These are phyloP conservation scores for Przewalskia tangutica DNA, from an alignment of 257 asterid genomes.

Conservation along the genomic window DNA sequence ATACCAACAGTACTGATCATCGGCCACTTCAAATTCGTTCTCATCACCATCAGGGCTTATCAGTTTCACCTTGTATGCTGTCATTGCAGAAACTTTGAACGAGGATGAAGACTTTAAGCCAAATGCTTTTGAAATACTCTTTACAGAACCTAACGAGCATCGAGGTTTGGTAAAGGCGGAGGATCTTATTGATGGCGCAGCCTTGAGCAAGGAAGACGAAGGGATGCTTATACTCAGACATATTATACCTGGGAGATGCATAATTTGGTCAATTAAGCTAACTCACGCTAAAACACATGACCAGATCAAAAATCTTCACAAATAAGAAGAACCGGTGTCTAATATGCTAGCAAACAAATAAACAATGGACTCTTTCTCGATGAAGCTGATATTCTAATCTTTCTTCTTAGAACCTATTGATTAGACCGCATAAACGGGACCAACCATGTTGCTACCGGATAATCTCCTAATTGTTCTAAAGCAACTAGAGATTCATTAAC, in stretches of 20 bases:
- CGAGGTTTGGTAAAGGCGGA: background rate
- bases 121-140: slow-evolving; percentile 7
- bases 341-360: background rate
- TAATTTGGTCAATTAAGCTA: background rate
- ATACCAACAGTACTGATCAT: no score
- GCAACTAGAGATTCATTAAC: background rate
- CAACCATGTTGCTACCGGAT: background rate
- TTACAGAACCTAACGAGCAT: slow-evolving; percentile 7
- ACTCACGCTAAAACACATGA: background rate
- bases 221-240: slow-evolving; percentile 16
- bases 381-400: background rate
- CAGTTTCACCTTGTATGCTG: slow-evolving; percentile 32
- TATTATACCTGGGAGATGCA: background rate
- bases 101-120: slow-evolving; percentile 5
- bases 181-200: background rate
- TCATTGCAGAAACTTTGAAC: slow-evolving; percentile 21
- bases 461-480: no score
- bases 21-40: slow-evolving; percentile 27
- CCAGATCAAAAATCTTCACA: background rate
- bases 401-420: no score
- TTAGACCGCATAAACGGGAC: no score
- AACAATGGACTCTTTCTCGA: no score
- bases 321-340: background rate
- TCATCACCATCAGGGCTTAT: slow-evolving; percentile 28
- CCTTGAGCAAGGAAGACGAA: slow-evolving; percentile 4